phyloP scores from a whole-genome alignment of 2,329 filamentous ascomycete genomes.

The Aspergillus quadrilineatus region DNA sequence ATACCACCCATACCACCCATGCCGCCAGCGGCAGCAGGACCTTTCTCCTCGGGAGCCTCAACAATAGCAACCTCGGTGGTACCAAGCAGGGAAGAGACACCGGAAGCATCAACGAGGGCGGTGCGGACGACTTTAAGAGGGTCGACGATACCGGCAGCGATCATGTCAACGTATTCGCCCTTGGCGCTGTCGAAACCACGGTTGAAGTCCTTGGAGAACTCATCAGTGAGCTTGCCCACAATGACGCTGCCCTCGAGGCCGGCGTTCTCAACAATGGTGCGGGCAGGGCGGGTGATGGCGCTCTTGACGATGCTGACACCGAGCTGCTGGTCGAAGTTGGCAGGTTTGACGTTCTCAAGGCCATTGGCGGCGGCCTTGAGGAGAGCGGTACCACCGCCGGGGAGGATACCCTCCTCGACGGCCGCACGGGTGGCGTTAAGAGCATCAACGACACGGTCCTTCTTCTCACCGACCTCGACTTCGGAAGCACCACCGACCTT shows the following conservation, averaged over 20 bases:
- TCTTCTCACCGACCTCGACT: conserved; percentile 99
- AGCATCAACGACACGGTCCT: conserved; percentile 98
- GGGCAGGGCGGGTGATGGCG: conserved; percentile 91
- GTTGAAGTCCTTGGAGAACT: conserved; percentile 91
- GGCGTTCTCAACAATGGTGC: conserved; percentile 96
- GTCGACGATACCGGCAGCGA: conserved; percentile 91
- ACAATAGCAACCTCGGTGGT: conserved; percentile 98
- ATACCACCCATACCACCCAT: conserved; percentile 64
- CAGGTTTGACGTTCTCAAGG: conserved; percentile 74
- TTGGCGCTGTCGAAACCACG: conserved; percentile 95
- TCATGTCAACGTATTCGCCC: conserved; percentile 99
- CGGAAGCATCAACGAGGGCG: conserved; percentile 88
- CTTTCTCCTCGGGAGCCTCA: conserved; percentile 93
- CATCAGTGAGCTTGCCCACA: conserved; percentile 96
- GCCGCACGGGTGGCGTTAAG: conserved; percentile 96
- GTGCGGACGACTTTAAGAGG: conserved; percentile 99
- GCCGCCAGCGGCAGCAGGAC: conserved; percentile 53
- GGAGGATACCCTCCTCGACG: conserved; percentile 98
- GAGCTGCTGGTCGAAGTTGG: conserved; percentile 99
- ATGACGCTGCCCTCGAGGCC: conserved; percentile 93
- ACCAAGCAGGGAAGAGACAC: conserved; percentile 93
- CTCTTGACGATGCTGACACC: conserved; percentile 97
- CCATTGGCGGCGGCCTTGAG: conserved; percentile 95
- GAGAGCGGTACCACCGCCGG: conserved; percentile 95
- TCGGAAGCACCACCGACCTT: conserved; percentile 97